phyloP scores from a whole-genome alignment of 345 rosid genomes.

The Passiflora organensis region DNA sequence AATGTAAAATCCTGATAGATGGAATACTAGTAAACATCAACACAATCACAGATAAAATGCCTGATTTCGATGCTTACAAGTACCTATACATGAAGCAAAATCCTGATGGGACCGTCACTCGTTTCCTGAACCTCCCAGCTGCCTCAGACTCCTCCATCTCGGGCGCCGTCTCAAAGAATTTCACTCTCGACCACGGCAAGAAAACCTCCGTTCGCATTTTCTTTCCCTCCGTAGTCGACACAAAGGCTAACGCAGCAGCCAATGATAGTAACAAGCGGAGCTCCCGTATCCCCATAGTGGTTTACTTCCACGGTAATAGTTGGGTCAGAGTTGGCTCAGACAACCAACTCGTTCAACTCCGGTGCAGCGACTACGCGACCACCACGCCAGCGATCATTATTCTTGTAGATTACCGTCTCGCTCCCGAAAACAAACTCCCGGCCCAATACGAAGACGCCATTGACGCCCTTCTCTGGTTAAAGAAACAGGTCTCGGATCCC shows the following conservation, averaged over 20 bases:
- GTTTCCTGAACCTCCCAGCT: constrained; percentile 21
- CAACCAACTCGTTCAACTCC: background rate
- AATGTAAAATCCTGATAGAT: no score
- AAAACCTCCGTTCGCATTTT: constrained; percentile 24
- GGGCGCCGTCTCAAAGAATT: constrained; percentile 34
- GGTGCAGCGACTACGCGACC: background rate
- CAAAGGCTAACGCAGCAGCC: no score
- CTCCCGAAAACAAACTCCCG: constrained; percentile 6
- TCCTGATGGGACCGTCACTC: constrained; percentile 34
- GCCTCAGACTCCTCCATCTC: constrained; percentile 13
- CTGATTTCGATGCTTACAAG: constrained; percentile 29
- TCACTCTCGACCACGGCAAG: constrained; percentile 23
- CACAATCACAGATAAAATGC: no score
- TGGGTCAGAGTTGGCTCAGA: background rate
- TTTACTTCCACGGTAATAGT: constrained; percentile 10
- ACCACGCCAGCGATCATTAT: constrained; percentile 7
- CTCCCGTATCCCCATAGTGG: constrained; percentile 2
- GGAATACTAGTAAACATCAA: no score
- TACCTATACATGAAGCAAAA: constrained; percentile 29
- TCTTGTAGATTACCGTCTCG: constrained; percentile 1
- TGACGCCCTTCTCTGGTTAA: constrained; percentile 7
- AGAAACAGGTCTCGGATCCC: constrained; percentile 7
- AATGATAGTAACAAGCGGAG: no score
- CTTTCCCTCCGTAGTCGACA: constrained; percentile 13
- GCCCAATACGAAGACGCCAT: constrained; percentile 7